Evolutionary conservation across 768 basidiomycete species (phyloP), one percentile per base, ranked within the genome.

Genomic region (Macrolepiota dolichaula): DNA sequence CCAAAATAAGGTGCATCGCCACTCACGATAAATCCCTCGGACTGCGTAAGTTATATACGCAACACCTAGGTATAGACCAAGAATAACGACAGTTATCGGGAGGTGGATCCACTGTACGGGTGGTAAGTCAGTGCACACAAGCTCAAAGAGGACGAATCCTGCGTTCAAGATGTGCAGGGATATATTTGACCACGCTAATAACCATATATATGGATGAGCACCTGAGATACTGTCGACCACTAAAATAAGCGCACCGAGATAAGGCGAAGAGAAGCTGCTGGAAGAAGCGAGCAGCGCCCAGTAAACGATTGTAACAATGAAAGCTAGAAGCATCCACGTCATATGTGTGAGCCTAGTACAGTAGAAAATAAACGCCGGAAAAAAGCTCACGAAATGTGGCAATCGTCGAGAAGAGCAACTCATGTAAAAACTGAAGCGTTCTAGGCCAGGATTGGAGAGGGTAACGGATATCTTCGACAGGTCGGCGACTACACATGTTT

Each of bases 1-100:
- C n/a, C 24, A 22, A 19, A 29, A 17, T 36, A 37, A 53, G 37
- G 24, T 36, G 29, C n/a, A 17, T 25, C 25, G 9, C 19, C 40
- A 77, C 85, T 56, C 63, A 91, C 89, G 70, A 68, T 91, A 91
- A 66, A 87, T 81, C 0, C 83, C 82, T 66, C 88, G 86, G 0
- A 82, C 80, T 0, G 73, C 81, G 51, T 79, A 65, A 0, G 87
- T 88, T 56, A 92, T 79, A 65, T 91, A 92, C 11, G 88, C 89
- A 0, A 91, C 72, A 24, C 80, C 87, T 17, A 91, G 72, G 66
- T 91, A 92, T 2, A 71, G 66, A 0, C 64, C 82, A 10, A 90
- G 80, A 19, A 85, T 63, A 11, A 87, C 15, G 15, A 89, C 50
- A 25, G 79, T 72, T 37, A 79, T 66, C 1, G 77, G 72, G 2